Evolutionary conservation across 2,329 filamentous ascomycete species (phyloP).

Genomic region (Metarhizium rileyi): DNA sequence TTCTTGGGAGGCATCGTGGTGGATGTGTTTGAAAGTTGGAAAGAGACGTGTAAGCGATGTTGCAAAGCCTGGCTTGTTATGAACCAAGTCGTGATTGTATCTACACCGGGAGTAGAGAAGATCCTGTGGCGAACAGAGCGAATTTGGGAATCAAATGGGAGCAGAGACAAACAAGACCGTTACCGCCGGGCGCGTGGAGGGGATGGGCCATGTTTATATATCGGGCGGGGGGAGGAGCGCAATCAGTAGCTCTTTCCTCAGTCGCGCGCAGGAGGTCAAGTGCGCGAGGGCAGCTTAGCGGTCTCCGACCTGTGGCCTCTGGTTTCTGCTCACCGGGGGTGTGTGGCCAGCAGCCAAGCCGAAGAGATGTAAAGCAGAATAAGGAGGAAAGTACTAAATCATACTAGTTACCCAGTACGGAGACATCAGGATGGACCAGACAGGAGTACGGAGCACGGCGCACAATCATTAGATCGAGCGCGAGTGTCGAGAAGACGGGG

Average conservation of each 20-base stretch:
- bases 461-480: not conserved
- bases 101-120: slow-evolving; percentile 12
- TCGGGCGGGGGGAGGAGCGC: slow-evolving; percentile 43
- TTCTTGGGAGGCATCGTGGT: slow-evolving; percentile 52
- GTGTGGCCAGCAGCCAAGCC: not conserved
- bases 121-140: slow-evolving; percentile 15
- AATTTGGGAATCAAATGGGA: slow-evolving; percentile 9
- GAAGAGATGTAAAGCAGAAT: too few species aligned
- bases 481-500: not conserved
- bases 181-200: slow-evolving; percentile 43
- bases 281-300: not conserved
- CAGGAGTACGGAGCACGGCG: not conserved
- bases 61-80: not conserved
- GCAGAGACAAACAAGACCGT: slow-evolving; percentile 25
- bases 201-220: slow-evolving; percentile 51
- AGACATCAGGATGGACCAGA: not conserved
- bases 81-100: slow-evolving; percentile 16
- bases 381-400: too few species aligned
- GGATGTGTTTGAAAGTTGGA: slow-evolving; percentile 13
- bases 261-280: not conserved
- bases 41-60: slow-evolving; percentile 3
- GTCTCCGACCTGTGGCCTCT: too few species aligned
- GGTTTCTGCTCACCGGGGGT: not conserved
- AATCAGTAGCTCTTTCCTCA: slow-evolving; percentile 36
- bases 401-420: not conserved